These are phyloP conservation scores for Paecilomyces sp. DNA, from an alignment of 2,329 filamentous ascomycete species.

Conservation along the genomic window DNA sequence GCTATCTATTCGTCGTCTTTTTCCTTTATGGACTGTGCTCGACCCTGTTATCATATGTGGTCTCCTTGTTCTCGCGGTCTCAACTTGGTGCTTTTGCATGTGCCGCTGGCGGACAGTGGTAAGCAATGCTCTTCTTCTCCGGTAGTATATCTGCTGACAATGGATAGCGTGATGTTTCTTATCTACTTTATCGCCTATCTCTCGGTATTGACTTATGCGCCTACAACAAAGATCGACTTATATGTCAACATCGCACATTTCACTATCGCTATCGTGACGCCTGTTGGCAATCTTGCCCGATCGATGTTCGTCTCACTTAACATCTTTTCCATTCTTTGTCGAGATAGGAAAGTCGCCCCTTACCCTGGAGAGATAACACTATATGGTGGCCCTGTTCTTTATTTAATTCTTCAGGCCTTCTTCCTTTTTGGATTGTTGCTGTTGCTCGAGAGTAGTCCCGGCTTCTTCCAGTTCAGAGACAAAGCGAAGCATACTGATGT, in stretches of 20 bases:
- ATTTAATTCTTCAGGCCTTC: slow-evolving; percentile 67
- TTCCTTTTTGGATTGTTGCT: slow-evolving; percentile 66
- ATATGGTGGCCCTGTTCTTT: slow-evolving; percentile 80
- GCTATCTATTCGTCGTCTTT: slow-evolving; percentile 75
- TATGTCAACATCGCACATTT: slow-evolving; percentile 67
- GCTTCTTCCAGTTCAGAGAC: slow-evolving; percentile 47
- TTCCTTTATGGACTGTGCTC: slow-evolving; percentile 74
- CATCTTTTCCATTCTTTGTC: slow-evolving; percentile 72
- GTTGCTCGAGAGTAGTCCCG: slow-evolving; percentile 71
- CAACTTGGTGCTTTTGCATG: slow-evolving; percentile 82
- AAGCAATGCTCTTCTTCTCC: slow-evolving; percentile 9
- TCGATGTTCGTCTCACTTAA: slow-evolving; percentile 73
- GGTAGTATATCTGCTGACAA: not conserved
- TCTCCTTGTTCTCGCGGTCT: slow-evolving; percentile 71
- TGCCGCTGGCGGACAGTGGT: slow-evolving; percentile 67
- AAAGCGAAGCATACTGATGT: slow-evolving; percentile 37
- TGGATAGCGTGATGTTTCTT: slow-evolving; percentile 53
- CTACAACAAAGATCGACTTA: slow-evolving; percentile 60
- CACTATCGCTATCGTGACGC: slow-evolving; percentile 64
- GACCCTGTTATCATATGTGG: slow-evolving; percentile 67
- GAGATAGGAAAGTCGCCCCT: slow-evolving; percentile 52
- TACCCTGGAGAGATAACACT: slow-evolving; percentile 65
- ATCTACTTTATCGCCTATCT: slow-evolving; percentile 67
- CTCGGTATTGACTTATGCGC: slow-evolving; percentile 65
- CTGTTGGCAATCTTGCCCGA: slow-evolving; percentile 67